A percentile compares a stretch with the other conserved stretches of the same genome.
These are phyloP conservation scores for Picea sitchensis DNA, from an alignment of 75 land plant genomes.

Conservation along the genomic window DNA sequence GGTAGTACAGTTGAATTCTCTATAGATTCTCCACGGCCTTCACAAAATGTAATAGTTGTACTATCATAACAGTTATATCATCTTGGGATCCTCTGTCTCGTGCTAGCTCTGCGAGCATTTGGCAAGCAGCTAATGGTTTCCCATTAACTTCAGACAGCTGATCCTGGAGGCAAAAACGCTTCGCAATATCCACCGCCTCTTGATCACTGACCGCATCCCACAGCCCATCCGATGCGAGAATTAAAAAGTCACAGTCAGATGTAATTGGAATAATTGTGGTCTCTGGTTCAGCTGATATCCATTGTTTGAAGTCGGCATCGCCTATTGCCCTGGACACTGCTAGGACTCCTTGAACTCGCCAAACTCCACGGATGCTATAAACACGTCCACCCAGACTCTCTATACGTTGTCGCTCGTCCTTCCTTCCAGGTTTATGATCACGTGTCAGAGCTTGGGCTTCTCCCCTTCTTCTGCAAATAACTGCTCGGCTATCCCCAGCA, in stretches of 20 bases:
- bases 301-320: slow-evolving; percentile 53
- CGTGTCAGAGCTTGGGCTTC: slow-evolving; percentile 44
- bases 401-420: slow-evolving; percentile 54
- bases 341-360: slow-evolving; percentile 69
- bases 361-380: slow-evolving; percentile 37
- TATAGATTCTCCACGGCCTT: too few species aligned
- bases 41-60: too few species aligned
- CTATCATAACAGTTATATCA: background rate
- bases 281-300: slow-evolving; percentile 62
- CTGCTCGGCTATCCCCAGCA: slow-evolving; percentile 29
- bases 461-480: slow-evolving; percentile 53
- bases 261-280: slow-evolving; percentile 21
- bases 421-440: slow-evolving; percentile 43
- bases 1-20: too few species aligned
- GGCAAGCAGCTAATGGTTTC: background rate
- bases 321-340: slow-evolving; percentile 68
- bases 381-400: slow-evolving; percentile 68
- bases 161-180: slow-evolving; percentile 17
- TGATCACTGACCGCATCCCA: slow-evolving; percentile 73
- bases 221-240: slow-evolving; percentile 76
- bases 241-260: slow-evolving; percentile 50
- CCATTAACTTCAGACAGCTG: background rate
- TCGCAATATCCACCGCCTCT: slow-evolving; percentile 49
- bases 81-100: background rate
- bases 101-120: background rate